Conservation (phyloP, 1,284 basidiomycete genomes). For the Ceratobasidium sp. region DNA sequence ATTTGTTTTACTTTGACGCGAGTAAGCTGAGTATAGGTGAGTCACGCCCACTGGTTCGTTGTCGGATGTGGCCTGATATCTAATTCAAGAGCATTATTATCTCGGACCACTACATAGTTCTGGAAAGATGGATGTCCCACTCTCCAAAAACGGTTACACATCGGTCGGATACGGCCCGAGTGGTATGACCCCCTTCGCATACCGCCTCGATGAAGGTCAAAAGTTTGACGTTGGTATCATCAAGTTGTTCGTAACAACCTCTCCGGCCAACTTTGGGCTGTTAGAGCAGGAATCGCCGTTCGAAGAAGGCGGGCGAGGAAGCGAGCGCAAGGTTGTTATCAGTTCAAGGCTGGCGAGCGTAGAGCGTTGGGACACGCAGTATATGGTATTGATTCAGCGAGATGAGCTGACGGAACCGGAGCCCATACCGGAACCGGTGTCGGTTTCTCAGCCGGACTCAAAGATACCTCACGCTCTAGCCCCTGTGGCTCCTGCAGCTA, state of each 20-base stretch:
- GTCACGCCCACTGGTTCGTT: background rate
- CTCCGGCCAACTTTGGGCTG: background rate
- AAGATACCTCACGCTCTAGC: background rate
- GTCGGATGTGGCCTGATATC: background rate
- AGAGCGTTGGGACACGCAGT: background rate
- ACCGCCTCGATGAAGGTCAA: background rate
- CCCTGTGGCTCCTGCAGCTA: background rate
- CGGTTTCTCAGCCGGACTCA: background rate
- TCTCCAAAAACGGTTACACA: background rate
- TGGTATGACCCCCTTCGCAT: background rate
- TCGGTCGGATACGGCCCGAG: constrained; percentile 1
- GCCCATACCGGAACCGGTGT: background rate
- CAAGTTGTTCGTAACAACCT: constrained; percentile 3
- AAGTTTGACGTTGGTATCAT: constrained; percentile 13
- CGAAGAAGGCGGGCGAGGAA: constrained; percentile 7
- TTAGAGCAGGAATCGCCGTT: constrained; percentile 15
- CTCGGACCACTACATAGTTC: background rate
- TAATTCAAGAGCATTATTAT: background rate
- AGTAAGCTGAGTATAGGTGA: constrained; percentile 62
- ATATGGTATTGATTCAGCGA: background rate
- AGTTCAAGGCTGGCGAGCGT: background rate
- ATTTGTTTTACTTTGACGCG: constrained; percentile 65
- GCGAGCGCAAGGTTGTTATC: background rate
- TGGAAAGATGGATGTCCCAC: background rate
- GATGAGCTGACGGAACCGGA: background rate